Percentiles rank a stretch among this genome's conserved stretches.
These are phyloP conservation scores for Suillus luteus DNA, from an alignment of 768 basidiomycete genomes.

Conservation along the genomic window DNA sequence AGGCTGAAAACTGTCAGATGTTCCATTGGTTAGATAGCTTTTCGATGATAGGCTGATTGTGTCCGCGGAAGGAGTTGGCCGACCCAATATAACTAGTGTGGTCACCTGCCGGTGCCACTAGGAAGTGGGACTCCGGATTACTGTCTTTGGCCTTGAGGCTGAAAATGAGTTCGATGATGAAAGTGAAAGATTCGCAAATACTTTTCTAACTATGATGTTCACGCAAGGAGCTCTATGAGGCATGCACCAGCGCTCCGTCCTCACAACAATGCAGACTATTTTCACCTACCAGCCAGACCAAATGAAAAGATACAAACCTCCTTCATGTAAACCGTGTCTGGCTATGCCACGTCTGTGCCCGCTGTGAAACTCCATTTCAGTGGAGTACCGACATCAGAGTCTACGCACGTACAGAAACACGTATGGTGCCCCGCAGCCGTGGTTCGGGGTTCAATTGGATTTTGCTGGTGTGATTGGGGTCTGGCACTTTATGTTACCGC, in stretches of 20 bases:
- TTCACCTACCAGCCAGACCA: too few species aligned
- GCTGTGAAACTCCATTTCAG: too few species aligned
- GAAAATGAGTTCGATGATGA: too few species aligned
- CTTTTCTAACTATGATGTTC: too few species aligned
- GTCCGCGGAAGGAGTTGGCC: neutral
- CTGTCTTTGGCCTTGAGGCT: neutral
- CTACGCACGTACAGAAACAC: neutral
- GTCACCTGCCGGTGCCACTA: neutral
- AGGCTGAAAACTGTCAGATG: neutral
- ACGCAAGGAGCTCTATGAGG: too few species aligned
- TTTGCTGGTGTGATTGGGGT: neutral
- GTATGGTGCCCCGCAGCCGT: neutral
- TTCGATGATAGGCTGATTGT: neutral
- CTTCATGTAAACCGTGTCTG: too few species aligned
- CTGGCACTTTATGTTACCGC: neutral
- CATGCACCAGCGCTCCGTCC: too few species aligned
- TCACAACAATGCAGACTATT: too few species aligned
- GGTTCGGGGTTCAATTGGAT: neutral
- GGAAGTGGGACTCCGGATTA: neutral
- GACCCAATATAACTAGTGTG: neutral
- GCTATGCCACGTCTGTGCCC: too few species aligned
- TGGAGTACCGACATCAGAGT: too few species aligned
- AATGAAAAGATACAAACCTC: too few species aligned
- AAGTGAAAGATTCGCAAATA: too few species aligned
- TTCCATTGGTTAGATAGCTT: neutral